A percentile compares a stretch with the other conserved stretches of the same genome.
phyloP scores from a whole-genome alignment of 2,329 filamentous ascomycete genomes.

The Ophiostoma australiae region DNA sequence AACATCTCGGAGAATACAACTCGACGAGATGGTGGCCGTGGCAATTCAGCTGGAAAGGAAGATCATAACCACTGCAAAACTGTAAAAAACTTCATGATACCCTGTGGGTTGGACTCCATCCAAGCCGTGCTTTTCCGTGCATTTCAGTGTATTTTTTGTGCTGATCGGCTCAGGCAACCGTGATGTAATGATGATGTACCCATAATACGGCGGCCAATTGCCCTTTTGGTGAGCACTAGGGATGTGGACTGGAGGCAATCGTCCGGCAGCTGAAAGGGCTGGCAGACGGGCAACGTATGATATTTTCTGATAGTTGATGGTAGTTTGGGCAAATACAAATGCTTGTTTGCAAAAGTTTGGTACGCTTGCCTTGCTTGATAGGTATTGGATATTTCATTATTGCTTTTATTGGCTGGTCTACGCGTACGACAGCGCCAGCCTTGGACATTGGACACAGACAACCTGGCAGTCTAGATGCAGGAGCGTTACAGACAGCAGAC shows the following conservation, averaged over 20 bases:
- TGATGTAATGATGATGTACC: conserved; percentile 3
- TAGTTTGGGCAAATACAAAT: background rate
- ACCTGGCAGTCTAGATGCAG: background rate
- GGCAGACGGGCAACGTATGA: background rate
- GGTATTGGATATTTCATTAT: background rate
- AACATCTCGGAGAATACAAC: background rate
- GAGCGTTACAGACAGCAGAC: background rate
- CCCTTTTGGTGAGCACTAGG: background rate
- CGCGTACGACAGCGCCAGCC: background rate
- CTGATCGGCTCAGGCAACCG: background rate
- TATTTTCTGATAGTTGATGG: background rate
- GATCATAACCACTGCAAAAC: background rate
- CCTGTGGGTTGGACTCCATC: background rate
- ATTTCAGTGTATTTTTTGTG: background rate
- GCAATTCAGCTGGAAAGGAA: background rate
- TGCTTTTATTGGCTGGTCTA: background rate
- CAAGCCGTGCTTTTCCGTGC: background rate
- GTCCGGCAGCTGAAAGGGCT: background rate
- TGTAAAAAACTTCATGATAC: background rate
- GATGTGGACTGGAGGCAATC: background rate
- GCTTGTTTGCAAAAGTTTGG: background rate
- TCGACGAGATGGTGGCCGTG: background rate
- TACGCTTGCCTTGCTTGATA: background rate
- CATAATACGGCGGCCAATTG: conserved; percentile 7
- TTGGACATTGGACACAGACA: background rate